Evolutionary conservation across 371 early-diverging fungal genomes (phyloP).

Genomic region (Actinomucor elegans): DNA sequence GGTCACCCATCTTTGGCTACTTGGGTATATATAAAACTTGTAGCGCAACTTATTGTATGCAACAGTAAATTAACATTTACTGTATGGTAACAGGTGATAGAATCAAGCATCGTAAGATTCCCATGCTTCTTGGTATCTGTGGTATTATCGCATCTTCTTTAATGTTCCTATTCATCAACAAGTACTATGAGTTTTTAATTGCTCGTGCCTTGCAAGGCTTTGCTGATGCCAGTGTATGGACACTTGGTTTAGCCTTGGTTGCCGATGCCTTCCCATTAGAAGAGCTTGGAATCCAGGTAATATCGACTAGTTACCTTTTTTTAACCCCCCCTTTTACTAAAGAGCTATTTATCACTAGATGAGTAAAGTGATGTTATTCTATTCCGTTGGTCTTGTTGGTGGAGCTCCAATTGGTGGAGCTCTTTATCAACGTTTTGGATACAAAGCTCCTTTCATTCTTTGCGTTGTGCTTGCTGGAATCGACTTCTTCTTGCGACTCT

Average conservation of each 20-base stretch:
- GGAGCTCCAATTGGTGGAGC: slow-evolving; percentile 55
- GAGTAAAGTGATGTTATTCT: slow-evolving; percentile 48
- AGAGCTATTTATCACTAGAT: slow-evolving; percentile 27
- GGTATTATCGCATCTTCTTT: slow-evolving; percentile 46
- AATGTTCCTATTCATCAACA: slow-evolving; percentile 45
- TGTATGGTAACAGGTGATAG: slow-evolving; percentile 17
- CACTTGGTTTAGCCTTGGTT: slow-evolving; percentile 43
- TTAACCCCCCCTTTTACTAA: no score
- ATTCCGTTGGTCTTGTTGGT: slow-evolving; percentile 50
- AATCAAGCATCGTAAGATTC: slow-evolving; percentile 30
- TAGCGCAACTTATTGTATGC: no score
- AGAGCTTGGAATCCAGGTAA: slow-evolving; percentile 43
- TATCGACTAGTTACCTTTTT: no score
- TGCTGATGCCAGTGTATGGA: slow-evolving; percentile 54
- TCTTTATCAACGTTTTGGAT: slow-evolving; percentile 54
- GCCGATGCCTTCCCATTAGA: slow-evolving; percentile 47
- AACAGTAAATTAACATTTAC: no score
- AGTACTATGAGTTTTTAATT: slow-evolving; percentile 46
- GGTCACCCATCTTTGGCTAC: slow-evolving; percentile 64
- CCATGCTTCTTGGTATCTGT: slow-evolving; percentile 55
- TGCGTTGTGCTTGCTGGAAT: slow-evolving; percentile 52
- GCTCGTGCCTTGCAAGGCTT: slow-evolving; percentile 60
- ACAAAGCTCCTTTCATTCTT: slow-evolving; percentile 64
- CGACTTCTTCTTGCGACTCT: slow-evolving; percentile 41
- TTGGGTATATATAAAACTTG: no score